A percentile compares a stretch with the other conserved stretches of the same genome.
Conservation (phyloP, 2,329 filamentous ascomycete genomes). For the Fusarium sp. region DNA sequence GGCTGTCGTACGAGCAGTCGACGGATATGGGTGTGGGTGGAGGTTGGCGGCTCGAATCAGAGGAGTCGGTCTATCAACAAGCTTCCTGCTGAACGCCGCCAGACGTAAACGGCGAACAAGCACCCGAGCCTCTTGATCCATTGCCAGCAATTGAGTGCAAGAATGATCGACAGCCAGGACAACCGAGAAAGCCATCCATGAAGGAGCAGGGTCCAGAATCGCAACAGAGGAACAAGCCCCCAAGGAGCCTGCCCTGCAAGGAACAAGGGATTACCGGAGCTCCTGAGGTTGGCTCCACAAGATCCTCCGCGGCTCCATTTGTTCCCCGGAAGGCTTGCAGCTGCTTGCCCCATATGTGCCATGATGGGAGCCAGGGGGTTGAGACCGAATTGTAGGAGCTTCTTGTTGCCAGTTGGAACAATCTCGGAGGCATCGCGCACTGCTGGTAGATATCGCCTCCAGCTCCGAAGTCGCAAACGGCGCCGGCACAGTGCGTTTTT, state of each 20-base stretch:
- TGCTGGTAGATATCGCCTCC: neutral
- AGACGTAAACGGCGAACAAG: constrained; percentile 6
- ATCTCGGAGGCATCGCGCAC: neutral
- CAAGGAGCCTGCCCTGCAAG: constrained; percentile 9
- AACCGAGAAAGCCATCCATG: constrained; percentile 6
- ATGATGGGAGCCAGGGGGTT: neutral
- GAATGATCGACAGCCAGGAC: constrained; percentile 34
- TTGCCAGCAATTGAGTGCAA: constrained; percentile 6
- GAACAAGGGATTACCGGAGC: constrained; percentile 28
- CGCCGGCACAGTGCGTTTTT: neutral
- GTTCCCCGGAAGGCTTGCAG: constrained; percentile 42
- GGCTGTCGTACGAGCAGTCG: constrained; percentile 38
- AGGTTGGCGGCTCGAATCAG: constrained; percentile 17
- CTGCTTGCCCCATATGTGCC: constrained; percentile 25
- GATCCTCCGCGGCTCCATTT: constrained; percentile 40
- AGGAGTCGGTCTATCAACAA: constrained; percentile 31
- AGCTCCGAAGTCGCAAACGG: neutral
- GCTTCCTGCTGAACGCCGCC: neutral
- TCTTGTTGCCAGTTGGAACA: neutral
- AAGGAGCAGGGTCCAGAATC: constrained; percentile 28
- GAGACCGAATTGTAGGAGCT: neutral
- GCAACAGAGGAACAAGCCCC: constrained; percentile 7
- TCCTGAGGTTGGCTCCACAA: constrained; percentile 35
- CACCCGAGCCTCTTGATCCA: constrained; percentile 4
- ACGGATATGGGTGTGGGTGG: constrained; percentile 31